Base-by-base conservation (phyloP, 306 rosid species). In the Begonia masoniana region DNA sequence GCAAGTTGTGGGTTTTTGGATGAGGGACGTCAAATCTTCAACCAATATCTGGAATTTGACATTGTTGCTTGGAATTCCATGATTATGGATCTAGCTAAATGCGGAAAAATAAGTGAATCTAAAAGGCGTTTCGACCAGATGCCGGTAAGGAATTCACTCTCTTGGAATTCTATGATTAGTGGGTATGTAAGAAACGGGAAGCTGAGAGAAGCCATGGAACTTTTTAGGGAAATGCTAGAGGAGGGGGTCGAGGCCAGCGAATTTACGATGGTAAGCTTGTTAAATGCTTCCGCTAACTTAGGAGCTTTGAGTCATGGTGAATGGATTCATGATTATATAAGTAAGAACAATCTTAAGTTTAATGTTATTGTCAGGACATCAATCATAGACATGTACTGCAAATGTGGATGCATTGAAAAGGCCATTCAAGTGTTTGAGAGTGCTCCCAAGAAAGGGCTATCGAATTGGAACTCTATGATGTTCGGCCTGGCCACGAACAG, bases 191-290 rank as follows among this genome's bases (percentile, higher is more conserved):
- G 97, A 78, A 91, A 83, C 50, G 80, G 74, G 65, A 78, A 47
- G 73, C 57, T 69, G 10, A 54, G 26, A 51, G 80, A 81, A 66
- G 96, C 94, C 5, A 41, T 83, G 15, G 65, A 73, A 48, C 72
- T 85, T 47, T 91, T 85, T 59, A 64, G 66, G 42, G 54, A 68
- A 64, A 83, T 91, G 94, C 88, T 78, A 48, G 67, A 63, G 47
- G 63, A 68, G 59, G 52, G 68, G 55, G 55, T 86, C 58, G 62
- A 66, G 67, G 78, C 86, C 13, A 75, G 86, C 62, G 92, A 83
- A 54, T 83, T 76, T 53, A 91, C 92, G 55, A 91, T 81, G 96
- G 96, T 86, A 57, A 91, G 96, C 47, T 73, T 91, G 75, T 73
- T 91, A 50, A 85, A 79, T 64, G 83, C 88, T 49, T 91, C 88